Evolutionary conservation across 2,329 filamentous ascomycete species (phyloP), one percentile per base, ranked within the genome.

Genomic region (Stenocarpella maydis): DNA sequence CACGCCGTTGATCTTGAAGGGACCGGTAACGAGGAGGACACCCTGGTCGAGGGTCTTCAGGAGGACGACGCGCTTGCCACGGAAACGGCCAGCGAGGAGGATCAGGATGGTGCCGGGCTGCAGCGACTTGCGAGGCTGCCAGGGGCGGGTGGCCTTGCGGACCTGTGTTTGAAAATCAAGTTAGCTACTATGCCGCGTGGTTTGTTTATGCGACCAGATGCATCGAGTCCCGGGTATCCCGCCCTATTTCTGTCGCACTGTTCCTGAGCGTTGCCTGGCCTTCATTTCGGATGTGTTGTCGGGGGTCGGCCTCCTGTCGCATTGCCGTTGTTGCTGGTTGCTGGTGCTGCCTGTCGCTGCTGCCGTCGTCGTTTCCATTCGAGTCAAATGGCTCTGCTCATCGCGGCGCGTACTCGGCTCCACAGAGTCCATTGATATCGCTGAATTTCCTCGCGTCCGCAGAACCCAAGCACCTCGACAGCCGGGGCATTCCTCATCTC

Each of bases 1-100:
- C 76, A 99, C 96, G 85, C 96, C 96, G 88, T 99, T 99, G 88
- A 99, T 92, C 92, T 98, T 99, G 93, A 98, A 99, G 83, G 96
- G 96, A 80, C 96, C 96, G 82, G 96, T 99, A 80, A 99, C 94
- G 83, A 99, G 94, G 84, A 99, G 94, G 76, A 98, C 94, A 87
- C 96, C 96, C 88, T 98, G 94, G 82, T 93, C 89, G 81, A 99
- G 95, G 85, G 92, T 90, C 91, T 98, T 98, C 84, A 99, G 92
- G 86, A 98, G 94, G 81, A 99, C 89, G 81, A 99, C 96, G 83
- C 96, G 96, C 94, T 99, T 99, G 90, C 96, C 96, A 80, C 96
- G 95, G 94, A 98, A 99, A 82, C 96, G 96, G 81, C 96, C 96
- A 84, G 96, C 96, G 83, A 99, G 94, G 83, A 99, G 94, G 86